Evolutionary conservation across 2,329 filamentous ascomycete genomes (phyloP).

Genomic region (Cryphonectria carpinicola): DNA sequence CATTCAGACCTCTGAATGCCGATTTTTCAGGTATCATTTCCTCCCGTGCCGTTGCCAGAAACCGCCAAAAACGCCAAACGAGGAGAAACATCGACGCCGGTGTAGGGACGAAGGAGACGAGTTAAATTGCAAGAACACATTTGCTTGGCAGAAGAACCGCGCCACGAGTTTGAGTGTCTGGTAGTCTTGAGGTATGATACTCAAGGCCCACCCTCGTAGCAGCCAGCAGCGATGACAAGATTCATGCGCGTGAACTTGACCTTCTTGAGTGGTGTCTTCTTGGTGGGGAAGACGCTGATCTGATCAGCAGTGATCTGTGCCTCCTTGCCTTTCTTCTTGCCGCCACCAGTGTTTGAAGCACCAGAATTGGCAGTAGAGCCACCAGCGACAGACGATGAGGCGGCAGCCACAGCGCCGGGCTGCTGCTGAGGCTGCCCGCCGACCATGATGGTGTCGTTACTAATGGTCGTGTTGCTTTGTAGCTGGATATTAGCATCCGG

Average conservation of each 20-base stretch:
- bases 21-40: conserved; percentile 16
- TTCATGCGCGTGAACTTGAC: conserved; percentile 96
- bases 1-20: conserved; percentile 4
- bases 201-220: conserved; percentile 60
- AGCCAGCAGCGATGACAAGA: conserved; percentile 82
- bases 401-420: conserved; percentile 47
- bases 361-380: conserved; percentile 40
- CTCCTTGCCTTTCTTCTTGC: conserved; percentile 85
- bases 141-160: conserved; percentile 1
- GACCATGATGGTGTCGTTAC: conserved; percentile 45
- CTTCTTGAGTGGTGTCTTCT: conserved; percentile 93
- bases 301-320: conserved; percentile 90
- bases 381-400: conserved; percentile 36
- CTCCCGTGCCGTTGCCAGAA: neutral
- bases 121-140: neutral
- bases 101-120: neutral
- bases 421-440: conserved; percentile 41
- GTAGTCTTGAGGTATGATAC: neutral
- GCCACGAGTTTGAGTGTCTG: neutral
- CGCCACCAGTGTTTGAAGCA: conserved; percentile 30
- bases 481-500: conserved; percentile 36
- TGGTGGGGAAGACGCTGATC: conserved; percentile 92
- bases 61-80: conserved; percentile 14
- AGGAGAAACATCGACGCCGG: neutral
- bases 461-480: conserved; percentile 38